Evolutionary conservation across 1,284 basidiomycete species (phyloP).

Genomic region (Sutorius eximius): DNA sequence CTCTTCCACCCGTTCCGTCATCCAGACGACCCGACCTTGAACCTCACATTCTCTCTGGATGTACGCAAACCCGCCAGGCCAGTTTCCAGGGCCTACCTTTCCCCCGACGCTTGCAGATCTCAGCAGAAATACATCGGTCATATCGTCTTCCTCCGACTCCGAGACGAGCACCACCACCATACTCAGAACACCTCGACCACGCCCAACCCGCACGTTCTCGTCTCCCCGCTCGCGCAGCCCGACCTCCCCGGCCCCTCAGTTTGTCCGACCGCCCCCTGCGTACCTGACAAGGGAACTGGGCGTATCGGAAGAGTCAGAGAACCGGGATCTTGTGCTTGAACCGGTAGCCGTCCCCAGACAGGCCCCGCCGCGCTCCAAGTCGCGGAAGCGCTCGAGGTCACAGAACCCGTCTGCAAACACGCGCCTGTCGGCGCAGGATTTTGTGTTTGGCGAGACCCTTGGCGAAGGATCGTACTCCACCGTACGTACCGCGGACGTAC

Average conservation of each 20-base stretch:
- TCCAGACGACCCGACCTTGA: no score
- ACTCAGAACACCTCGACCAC: constrained; percentile 47
- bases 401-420: constrained; percentile 50
- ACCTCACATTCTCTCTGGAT: constrained; percentile 5
- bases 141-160: constrained; percentile 65
- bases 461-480: constrained; percentile 84
- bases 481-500: constrained; percentile 41
- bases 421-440: constrained; percentile 56
- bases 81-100: constrained; percentile 15
- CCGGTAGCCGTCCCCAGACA: constrained; percentile 3
- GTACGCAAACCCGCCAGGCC: background rate
- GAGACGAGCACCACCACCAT: constrained; percentile 48
- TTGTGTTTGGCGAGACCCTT: constrained; percentile 66
- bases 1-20: no score
- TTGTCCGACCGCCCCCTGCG: constrained; percentile 48
- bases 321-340: constrained; percentile 16
- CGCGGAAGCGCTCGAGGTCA: constrained; percentile 41
- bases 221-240: constrained; percentile 62
- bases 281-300: constrained; percentile 64
- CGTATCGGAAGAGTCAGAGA: constrained; percentile 36
- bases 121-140: constrained; percentile 74
- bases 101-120: constrained; percentile 58
- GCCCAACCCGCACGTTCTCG: constrained; percentile 66
- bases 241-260: constrained; percentile 46
- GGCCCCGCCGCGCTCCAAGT: constrained; percentile 32